Percentiles rank a stretch among this genome's conserved stretches.
Conservation (phyloP, 371 early-diverging fungal species). For the Rhizopus stolonifer region DNA sequence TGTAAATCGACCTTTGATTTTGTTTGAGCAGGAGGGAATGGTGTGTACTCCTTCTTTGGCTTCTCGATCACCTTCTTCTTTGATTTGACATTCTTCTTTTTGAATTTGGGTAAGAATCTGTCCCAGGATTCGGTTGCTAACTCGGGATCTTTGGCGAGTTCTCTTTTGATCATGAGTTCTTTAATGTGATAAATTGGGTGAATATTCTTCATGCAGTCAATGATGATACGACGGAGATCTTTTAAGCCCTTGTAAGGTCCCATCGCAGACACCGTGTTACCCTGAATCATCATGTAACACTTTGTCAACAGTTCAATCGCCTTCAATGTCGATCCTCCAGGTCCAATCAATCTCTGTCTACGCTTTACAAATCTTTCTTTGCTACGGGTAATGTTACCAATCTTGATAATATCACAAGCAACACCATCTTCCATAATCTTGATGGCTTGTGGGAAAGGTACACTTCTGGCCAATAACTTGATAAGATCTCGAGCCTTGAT, state of each 20-base stretch:
- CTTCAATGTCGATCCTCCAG: conserved; percentile 97
- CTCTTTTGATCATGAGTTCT: conserved; percentile 98
- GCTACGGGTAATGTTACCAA: conserved; percentile 91
- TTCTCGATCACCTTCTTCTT: conserved; percentile 65
- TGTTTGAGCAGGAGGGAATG: conserved; percentile 89
- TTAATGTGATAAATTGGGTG: conserved; percentile 99
- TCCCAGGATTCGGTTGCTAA: conserved; percentile 98
- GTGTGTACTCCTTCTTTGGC: conserved; percentile 73
- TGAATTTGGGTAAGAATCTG: conserved; percentile 97
- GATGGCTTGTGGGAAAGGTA: conserved; percentile 92
- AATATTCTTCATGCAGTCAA: conserved; percentile 98
- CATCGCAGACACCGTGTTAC: conserved; percentile 96
- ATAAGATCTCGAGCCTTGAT: conserved; percentile 97
- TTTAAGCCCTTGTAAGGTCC: conserved; percentile 93
- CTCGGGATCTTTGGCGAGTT: conserved; percentile 96
- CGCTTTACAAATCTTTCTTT: conserved; percentile 98
- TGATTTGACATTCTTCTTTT: conserved; percentile 85
- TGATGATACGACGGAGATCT: conserved; percentile 87
- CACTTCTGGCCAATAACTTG: conserved; percentile 94
- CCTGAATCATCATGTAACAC: conserved; percentile 97
- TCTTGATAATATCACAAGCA: conserved; percentile 97
- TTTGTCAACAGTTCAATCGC: conserved; percentile 97
- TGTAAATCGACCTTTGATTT: conserved; percentile 92
- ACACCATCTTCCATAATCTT: conserved; percentile 94
- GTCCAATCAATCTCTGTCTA: conserved; percentile 96